These are phyloP conservation scores for Rickenella mellea DNA, from an alignment of 768 basidiomycete genomes.

Conservation along the genomic window DNA sequence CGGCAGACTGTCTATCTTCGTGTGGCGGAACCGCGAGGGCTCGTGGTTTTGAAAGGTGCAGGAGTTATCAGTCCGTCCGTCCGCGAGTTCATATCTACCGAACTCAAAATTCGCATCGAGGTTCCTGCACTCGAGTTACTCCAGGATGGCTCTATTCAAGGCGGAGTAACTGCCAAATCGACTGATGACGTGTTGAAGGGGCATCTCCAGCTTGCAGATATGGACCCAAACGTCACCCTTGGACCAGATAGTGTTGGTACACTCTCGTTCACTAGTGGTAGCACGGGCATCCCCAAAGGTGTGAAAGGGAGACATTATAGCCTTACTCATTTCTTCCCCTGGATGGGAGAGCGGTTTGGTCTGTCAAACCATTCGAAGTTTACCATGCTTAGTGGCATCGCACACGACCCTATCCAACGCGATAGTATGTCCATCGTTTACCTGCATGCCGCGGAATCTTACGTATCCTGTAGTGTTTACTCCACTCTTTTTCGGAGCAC, in stretches of 20 bases:
- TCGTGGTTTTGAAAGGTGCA: constrained; percentile 86
- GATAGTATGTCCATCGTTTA: constrained; percentile 63
- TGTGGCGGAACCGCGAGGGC: constrained; percentile 85
- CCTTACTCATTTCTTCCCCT: constrained; percentile 98
- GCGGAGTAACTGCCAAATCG: constrained; percentile 38
- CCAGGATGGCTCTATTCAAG: constrained; percentile 50
- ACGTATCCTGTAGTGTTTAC: constrained; percentile 71
- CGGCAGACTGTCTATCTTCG: constrained; percentile 88
- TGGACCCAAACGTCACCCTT: constrained; percentile 72
- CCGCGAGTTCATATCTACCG: constrained; percentile 67
- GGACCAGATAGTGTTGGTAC: constrained; percentile 97
- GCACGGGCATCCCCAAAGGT: constrained; percentile 98
- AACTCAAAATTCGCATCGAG: constrained; percentile 81
- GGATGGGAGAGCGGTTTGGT: constrained; percentile 90
- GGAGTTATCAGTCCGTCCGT: constrained; percentile 74
- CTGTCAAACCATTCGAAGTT: constrained; percentile 71
- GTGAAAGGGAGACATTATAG: constrained; percentile 92
- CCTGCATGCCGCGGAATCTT: background rate
- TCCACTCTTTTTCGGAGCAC: constrained; percentile 92
- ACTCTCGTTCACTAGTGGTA: constrained; percentile 92
- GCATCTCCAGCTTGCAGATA: constrained; percentile 44
- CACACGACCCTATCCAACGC: constrained; percentile 97
- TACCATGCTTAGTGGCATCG: constrained; percentile 98
- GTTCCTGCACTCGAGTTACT: constrained; percentile 82
- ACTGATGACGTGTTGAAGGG: constrained; percentile 51